A percentile compares a stretch with the other conserved stretches of the same genome.
phyloP scores from a whole-genome alignment of 805 yeast genomes.

The Saccharomycopsis guyanensis region DNA sequence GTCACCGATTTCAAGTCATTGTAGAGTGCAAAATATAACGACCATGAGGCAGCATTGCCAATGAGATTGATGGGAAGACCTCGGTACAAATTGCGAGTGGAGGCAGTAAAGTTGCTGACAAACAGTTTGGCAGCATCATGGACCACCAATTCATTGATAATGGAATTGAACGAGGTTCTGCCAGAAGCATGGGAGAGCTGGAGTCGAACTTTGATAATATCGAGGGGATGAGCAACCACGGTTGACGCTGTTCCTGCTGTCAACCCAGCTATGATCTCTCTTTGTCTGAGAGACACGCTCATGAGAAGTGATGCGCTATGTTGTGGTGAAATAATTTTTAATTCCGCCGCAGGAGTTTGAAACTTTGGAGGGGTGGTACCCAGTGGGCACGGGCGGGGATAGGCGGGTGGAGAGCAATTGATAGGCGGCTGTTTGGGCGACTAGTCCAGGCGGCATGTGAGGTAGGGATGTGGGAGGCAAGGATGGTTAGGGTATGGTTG shows the following conservation, averaged over 20 bases:
- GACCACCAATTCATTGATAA: conserved; percentile 24
- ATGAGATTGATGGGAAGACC: conserved; percentile 74
- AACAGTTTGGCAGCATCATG: conserved; percentile 12
- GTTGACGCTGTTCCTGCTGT: conserved; percentile 80
- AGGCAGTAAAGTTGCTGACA: conserved; percentile 4
- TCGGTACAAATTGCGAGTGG: conserved; percentile 43
- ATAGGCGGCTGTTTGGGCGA: too few species aligned
- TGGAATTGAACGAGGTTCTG: conserved; percentile 24
- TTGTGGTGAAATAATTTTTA: too few species aligned
- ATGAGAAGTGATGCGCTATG: too few species aligned
- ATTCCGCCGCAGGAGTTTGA: too few species aligned
- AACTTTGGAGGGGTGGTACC: too few species aligned
- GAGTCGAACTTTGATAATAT: conserved; percentile 72
- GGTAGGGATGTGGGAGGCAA: too few species aligned
- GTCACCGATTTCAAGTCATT: conserved; percentile 44
- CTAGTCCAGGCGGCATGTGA: too few species aligned
- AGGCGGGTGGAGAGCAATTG: too few species aligned
- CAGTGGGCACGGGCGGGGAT: too few species aligned
- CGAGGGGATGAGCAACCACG: conserved; percentile 79
- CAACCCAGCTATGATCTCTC: conserved; percentile 64
- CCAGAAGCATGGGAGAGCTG: conserved; percentile 40
- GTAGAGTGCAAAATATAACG: conserved; percentile 74
- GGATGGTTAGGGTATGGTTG: too few species aligned
- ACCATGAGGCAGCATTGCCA: conserved; percentile 89
- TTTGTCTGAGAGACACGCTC: conserved; percentile 12